These are phyloP conservation scores for Medakamo hakoo DNA, from an alignment of 139 green algal genomes.

Conservation along the genomic window DNA sequence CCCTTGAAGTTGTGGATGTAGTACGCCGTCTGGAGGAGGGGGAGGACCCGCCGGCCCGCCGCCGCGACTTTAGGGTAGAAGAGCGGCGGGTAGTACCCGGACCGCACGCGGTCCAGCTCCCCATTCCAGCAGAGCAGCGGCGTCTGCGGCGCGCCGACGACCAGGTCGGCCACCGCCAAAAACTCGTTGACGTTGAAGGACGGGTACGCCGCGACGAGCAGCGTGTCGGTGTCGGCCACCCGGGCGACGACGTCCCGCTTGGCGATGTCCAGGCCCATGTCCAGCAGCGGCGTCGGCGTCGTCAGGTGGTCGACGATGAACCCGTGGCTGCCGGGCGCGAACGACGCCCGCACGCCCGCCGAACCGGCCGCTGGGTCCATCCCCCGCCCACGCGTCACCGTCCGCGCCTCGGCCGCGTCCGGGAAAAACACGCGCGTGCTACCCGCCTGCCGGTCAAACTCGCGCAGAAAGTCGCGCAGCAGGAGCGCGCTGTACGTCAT, in stretches of 20 bases:
- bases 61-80: constrained; percentile 68
- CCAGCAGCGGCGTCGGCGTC: constrained; percentile 27
- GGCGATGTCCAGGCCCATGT: constrained; percentile 29
- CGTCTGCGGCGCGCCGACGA: constrained; percentile 14
- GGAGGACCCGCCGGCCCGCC: constrained; percentile 21
- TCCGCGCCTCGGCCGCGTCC: constrained; percentile 32
- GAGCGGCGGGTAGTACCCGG: constrained; percentile 55
- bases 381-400: constrained; percentile 29
- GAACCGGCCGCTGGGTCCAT: constrained; percentile 28
- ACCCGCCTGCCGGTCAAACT: constrained; percentile 24
- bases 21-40: not conserved
- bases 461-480: constrained; percentile 34
- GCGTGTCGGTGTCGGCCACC: constrained; percentile 26
- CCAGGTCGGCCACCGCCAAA: constrained; percentile 44
- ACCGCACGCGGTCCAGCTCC: constrained; percentile 63
- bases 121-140: constrained; percentile 79
- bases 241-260: constrained; percentile 20
- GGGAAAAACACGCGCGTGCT: constrained; percentile 55
- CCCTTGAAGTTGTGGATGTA: not conserved
- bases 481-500: constrained; percentile 34
- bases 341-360: constrained; percentile 24
- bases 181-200: constrained; percentile 57
- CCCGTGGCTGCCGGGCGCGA: constrained; percentile 21
- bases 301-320: constrained; percentile 66
- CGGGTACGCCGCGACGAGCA: constrained; percentile 60